Evolutionary conservation across 1,284 basidiomycete species (phyloP).

Genomic region (Stereum hirsutum): DNA sequence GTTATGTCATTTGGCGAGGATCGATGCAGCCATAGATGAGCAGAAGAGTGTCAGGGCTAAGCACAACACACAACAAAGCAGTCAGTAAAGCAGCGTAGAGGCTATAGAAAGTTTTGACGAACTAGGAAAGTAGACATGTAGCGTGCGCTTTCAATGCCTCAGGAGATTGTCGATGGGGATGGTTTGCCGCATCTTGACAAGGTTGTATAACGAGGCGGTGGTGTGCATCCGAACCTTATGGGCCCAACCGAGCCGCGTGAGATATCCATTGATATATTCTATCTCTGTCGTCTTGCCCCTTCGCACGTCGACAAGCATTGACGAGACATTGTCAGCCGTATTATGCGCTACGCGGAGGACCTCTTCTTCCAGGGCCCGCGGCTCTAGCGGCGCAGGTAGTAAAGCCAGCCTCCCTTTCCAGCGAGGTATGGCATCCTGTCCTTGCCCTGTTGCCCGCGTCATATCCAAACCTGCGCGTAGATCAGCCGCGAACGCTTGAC

Average conservation of each 20-base stretch:
- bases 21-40: too few relatives aligned
- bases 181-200: constrained; percentile 43
- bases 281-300: constrained; percentile 63
- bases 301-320: constrained; percentile 70
- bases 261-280: constrained; percentile 82
- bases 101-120: too few relatives aligned
- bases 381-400: constrained; percentile 36
- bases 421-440: neutral
- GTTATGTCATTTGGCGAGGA: too few relatives aligned
- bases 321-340: constrained; percentile 63
- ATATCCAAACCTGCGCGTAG: neutral
- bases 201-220: constrained; percentile 50
- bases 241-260: constrained; percentile 55
- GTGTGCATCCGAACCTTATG: constrained; percentile 56
- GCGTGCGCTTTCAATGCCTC: too few relatives aligned
- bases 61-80: too few relatives aligned
- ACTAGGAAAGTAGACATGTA: too few relatives aligned
- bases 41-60: too few relatives aligned
- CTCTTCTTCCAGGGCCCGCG: constrained; percentile 34
- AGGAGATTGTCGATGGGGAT: constrained; percentile 26
- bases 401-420: constrained; percentile 13
- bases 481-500: constrained; percentile 44
- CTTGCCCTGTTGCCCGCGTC: neutral
- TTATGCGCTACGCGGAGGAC: constrained; percentile 42
- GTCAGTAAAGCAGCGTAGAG: too few relatives aligned